Percentiles rank a stretch among this genome's conserved stretches.
Conservation (phyloP, 2,329 filamentous ascomycete genomes). For the Aureobasidium leucospermi region DNA sequence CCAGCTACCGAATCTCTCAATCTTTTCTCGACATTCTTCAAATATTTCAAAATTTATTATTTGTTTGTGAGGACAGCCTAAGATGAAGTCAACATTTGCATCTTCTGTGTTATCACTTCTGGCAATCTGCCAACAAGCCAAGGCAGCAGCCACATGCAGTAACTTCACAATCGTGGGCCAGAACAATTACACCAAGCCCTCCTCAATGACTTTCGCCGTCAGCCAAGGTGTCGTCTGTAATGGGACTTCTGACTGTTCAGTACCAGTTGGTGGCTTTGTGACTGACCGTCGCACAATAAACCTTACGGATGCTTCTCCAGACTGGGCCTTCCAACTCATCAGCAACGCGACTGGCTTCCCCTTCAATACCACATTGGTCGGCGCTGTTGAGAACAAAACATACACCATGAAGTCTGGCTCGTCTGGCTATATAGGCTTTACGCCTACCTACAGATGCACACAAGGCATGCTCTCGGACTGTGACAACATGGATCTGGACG, state of each 20-base stretch:
- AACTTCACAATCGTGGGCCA: not conserved
- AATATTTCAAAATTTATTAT: too few relatives aligned
- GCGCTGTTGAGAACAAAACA: not conserved
- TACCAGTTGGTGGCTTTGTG: not conserved
- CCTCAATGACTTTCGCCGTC: not conserved
- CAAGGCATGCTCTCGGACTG: slow-evolving; percentile 1
- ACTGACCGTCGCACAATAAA: not conserved
- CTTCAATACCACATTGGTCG: not conserved
- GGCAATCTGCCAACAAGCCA: not conserved
- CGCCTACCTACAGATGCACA: not conserved
- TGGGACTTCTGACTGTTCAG: not conserved
- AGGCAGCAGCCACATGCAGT: not conserved
- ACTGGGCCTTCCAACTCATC: slow-evolving; percentile 1
- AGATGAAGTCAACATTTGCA: not conserved
- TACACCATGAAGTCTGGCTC: not conserved
- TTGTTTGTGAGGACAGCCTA: not conserved
- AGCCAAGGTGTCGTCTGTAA: slow-evolving; percentile 7
- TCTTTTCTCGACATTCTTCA: too few relatives aligned
- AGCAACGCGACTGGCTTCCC: not conserved
- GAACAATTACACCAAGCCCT: not conserved
- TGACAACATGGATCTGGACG: not conserved
- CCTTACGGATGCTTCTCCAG: not conserved
- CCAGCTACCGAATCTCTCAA: too few relatives aligned
- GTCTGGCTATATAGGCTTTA: slow-evolving; percentile 1
- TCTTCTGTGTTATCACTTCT: not conserved